phyloP scores from a whole-genome alignment of 352 stramenopile genomes.

The Pseudoperonospora humuli region DNA sequence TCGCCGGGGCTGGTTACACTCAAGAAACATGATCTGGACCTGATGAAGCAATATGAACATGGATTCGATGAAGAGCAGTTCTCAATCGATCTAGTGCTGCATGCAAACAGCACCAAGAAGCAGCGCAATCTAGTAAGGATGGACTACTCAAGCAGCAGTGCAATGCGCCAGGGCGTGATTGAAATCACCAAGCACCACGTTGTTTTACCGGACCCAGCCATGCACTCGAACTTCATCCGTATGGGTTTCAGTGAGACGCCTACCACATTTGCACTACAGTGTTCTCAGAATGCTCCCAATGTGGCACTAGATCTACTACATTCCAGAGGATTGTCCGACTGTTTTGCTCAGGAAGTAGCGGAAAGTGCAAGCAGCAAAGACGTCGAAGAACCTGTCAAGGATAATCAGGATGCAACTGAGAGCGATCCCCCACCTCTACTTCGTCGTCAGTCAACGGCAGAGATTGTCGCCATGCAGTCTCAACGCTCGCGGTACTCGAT shows the following conservation, averaged over 20 bases:
- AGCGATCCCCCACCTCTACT: constrained; percentile 14
- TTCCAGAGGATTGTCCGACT: constrained; percentile 47
- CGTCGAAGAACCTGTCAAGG: constrained; percentile 5
- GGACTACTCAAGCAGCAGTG: constrained; percentile 60
- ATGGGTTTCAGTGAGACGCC: constrained; percentile 70
- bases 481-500: constrained; percentile 44
- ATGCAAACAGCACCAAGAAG: constrained; percentile 40
- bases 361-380: constrained; percentile 17
- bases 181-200: constrained; percentile 79
- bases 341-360: constrained; percentile 31
- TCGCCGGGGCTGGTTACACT: constrained; percentile 57
- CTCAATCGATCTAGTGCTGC: constrained; percentile 69
- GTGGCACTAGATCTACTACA: constrained; percentile 68
- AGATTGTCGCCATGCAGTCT: constrained; percentile 68
- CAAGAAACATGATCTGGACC: constrained; percentile 62
- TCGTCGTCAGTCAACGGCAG: constrained; percentile 52
- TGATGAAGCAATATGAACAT: constrained; percentile 84
- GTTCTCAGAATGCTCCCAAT: constrained; percentile 70
- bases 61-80: constrained; percentile 79
- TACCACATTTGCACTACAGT: constrained; percentile 71
- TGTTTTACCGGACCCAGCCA: constrained; percentile 61
- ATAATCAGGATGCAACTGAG: constrained; percentile 11
- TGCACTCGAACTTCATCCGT: constrained; percentile 77
- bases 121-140: constrained; percentile 35
- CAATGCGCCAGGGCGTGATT: constrained; percentile 57